Conservation (phyloP, 495 filamentous ascomycete species). For the Penicillium herquei region DNA sequence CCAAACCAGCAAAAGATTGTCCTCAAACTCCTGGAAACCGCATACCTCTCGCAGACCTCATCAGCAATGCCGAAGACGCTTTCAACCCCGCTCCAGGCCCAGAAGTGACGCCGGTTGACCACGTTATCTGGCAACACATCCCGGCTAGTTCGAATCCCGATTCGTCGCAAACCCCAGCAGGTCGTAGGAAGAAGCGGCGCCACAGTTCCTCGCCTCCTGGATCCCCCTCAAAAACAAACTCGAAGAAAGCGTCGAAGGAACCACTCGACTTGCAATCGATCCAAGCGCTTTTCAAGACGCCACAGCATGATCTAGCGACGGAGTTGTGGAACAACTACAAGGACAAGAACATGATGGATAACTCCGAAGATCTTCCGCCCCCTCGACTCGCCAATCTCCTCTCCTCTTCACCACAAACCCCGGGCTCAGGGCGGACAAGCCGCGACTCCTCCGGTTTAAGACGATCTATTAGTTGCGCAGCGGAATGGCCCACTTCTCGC, state of each 20-base stretch:
- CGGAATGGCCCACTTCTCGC: slow-evolving; percentile 54
- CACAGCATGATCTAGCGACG: slow-evolving; percentile 75
- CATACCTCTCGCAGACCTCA: slow-evolving; percentile 75
- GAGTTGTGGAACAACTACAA: slow-evolving; percentile 87
- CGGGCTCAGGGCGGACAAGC: slow-evolving; percentile 39
- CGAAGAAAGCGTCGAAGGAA: slow-evolving; percentile 40
- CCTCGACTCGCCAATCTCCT: slow-evolving; percentile 61
- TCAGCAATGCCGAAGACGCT: slow-evolving; percentile 67
- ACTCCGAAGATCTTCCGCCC: slow-evolving; percentile 39
- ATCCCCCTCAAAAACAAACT: slow-evolving; percentile 58
- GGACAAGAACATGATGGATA: slow-evolving; percentile 43
- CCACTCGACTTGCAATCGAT: slow-evolving; percentile 51
- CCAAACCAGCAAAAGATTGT: slow-evolving; percentile 45
- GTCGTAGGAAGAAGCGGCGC: slow-evolving; percentile 65
- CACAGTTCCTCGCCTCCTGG: slow-evolving; percentile 79
- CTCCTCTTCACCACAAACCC: slow-evolving; percentile 69
- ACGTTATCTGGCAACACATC: slow-evolving; percentile 67
- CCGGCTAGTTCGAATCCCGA: slow-evolving; percentile 46
- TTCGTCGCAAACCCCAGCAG: slow-evolving; percentile 45
- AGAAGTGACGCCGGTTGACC: slow-evolving; percentile 65
- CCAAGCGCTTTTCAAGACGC: slow-evolving; percentile 63
- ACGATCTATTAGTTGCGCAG: slow-evolving; percentile 73
- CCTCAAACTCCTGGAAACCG: slow-evolving; percentile 73
- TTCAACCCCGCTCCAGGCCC: slow-evolving; percentile 35
- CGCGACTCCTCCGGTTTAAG: slow-evolving; percentile 55